Evolutionary conservation across 768 basidiomycete genomes (phyloP), one percentile per base, ranked within the genome.

Genomic region (Boletellus emodensis): DNA sequence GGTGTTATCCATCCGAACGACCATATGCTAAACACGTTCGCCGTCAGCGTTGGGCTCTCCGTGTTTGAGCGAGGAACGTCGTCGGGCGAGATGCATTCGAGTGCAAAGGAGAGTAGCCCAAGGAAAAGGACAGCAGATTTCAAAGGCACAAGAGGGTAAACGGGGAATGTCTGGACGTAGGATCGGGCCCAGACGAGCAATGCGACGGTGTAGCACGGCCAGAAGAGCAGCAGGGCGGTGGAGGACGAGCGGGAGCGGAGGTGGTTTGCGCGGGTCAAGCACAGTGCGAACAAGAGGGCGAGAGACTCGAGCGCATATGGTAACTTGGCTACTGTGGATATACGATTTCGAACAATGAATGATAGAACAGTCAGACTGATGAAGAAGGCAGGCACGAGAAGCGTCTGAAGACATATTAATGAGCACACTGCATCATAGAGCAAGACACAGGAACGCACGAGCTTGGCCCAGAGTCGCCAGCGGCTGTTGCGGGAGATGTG

Each of bases 1-100:
- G 3, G 78, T 1, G 89, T 90, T 74, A 97, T 80, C 93, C 93
- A 98, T 1, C 74, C 70, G 62, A 96, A 98, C 1, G 83, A 84
- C 80, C 85, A 92, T 36, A 80, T 74, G 60, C 87, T 90, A 63
- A 83, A 94, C 17, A 92, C 71, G 62, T 91, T 94, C n/a, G 93
- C 89, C 0, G 81, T 85, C 13, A 85, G 59, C 1, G 85, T 68
- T 0, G 93, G 93, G 61, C 74, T 87, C 61, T 92, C 89, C 39
- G 71, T 56, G 13, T 64, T 62, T n/a, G 76, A 74, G 34, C 70
- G 68, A 4, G 61, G 69, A 51, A 77, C 68, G 34, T 66, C 63
- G 57, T 82, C 85, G 0, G 90, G 82, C 1, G 90, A 87, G 13
- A 84, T 52, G 50, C 79, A 82, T 63, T 95, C 93, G 20, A 92